Conservation (phyloP, 1,139 yeast genomes). For the Geotrichum fermentans region DNA sequence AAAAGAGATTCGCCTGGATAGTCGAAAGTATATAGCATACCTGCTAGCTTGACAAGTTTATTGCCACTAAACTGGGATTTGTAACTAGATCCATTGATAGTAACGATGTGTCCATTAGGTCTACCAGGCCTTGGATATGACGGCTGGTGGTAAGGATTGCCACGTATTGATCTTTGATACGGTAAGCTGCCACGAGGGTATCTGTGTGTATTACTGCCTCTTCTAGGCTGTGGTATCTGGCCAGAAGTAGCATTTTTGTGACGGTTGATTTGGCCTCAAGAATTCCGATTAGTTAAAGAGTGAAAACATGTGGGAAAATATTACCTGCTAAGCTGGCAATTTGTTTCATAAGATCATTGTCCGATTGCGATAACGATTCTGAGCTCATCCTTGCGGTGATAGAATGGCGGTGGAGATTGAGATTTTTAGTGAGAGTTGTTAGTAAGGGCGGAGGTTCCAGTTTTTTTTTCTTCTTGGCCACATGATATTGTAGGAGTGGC, state of each 20-base stretch:
- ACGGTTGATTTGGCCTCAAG: conserved; percentile 18
- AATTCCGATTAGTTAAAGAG: not conserved
- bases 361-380: conserved; percentile 4
- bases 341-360: conserved; percentile 18
- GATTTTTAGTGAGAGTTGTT: not conserved
- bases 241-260: conserved; percentile 10
- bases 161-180: not conserved
- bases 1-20: not conserved
- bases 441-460: too few species aligned
- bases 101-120: conserved; percentile 1
- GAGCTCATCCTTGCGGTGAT: not conserved
- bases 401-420: not conserved
- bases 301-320: not conserved
- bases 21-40: conserved; percentile 12
- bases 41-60: conserved; percentile 17
- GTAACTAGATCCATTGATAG: conserved; percentile 14
- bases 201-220: not conserved
- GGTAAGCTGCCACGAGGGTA: not conserved
- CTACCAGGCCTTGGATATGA: not conserved
- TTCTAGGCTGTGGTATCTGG: not conserved
- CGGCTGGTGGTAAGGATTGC: not conserved
- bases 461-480: too few species aligned
- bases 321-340: conserved; percentile 20
- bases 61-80: conserved; percentile 16
- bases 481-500: too few species aligned